phyloP scores from a whole-genome alignment of 108 stramenopile genomes.

The Skeletonema tropicum region DNA sequence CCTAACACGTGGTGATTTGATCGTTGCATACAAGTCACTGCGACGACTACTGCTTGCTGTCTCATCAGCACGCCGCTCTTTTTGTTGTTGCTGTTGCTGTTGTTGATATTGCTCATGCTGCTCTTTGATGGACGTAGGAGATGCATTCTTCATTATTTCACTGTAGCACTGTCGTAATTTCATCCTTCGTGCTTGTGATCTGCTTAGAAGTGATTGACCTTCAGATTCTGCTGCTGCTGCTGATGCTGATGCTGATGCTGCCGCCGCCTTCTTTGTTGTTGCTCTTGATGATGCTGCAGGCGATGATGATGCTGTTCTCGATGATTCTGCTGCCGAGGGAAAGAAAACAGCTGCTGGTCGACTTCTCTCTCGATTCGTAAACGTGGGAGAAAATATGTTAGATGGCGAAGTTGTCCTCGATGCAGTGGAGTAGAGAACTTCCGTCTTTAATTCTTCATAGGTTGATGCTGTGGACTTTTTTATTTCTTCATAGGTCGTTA shows the following conservation, averaged over 20 bases:
- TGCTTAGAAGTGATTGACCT: not conserved
- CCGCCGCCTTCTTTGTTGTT: no score
- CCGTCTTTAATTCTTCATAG: no score
- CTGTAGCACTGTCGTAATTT: slow-evolving; percentile 1
- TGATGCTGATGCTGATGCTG: not conserved
- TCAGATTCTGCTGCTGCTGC: no score
- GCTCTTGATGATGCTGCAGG: not conserved
- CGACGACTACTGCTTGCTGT: no score
- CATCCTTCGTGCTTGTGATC: slow-evolving; percentile 5
- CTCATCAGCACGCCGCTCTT: not conserved
- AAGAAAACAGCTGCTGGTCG: not conserved
- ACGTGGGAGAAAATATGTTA: no score
- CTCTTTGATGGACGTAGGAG: not conserved
- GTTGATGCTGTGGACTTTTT: no score
- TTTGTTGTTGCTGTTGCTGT: not conserved
- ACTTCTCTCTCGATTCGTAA: not conserved
- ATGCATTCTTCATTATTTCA: not conserved
- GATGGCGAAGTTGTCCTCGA: no score
- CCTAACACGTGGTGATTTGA: not conserved
- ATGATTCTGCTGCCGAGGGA: no score
- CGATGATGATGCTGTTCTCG: not conserved
- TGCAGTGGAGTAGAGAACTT: no score
- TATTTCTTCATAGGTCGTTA: no score
- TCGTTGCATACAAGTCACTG: no score
- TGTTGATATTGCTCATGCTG: not conserved